These are phyloP conservation scores for Cavenderia fasciculata DNA, from an alignment of 78 protist genomes.

Conservation along the genomic window DNA sequence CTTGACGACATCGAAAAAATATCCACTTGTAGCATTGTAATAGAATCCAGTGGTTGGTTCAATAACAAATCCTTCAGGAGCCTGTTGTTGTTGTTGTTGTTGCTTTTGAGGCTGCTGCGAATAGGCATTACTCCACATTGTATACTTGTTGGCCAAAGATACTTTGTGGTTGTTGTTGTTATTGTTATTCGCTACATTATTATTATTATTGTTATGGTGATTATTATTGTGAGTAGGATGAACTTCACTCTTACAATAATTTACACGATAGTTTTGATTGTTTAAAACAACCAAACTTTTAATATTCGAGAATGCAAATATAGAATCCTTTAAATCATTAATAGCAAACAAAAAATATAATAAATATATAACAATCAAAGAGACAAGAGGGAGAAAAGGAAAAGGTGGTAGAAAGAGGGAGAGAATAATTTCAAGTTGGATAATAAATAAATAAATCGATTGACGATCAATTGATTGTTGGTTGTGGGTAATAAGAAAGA, in stretches of 20 bases:
- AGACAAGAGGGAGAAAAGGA: too few species aligned
- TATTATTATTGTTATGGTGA: neutral
- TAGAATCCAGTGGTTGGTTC: constrained; percentile 35
- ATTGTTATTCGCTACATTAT: neutral
- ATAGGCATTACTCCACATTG: constrained; percentile 43
- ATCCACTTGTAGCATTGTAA: constrained; percentile 29
- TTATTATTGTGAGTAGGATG: neutral
- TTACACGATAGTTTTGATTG: neutral
- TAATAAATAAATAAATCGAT: too few species aligned
- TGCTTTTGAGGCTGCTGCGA: neutral
- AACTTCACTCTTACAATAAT: neutral
- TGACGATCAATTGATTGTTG: too few species aligned
- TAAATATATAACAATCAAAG: too few species aligned
- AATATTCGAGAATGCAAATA: too few species aligned
- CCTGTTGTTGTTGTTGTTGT: neutral
- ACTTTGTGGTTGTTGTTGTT: neutral
- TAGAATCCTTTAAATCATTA: too few species aligned
- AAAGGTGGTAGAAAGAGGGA: too few species aligned
- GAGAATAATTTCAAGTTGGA: too few species aligned
- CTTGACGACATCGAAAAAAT: constrained; percentile 1
- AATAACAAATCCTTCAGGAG: constrained; percentile 28
- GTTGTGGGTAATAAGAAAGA: too few species aligned
- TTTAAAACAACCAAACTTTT: neutral
- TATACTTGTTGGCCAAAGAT: neutral
- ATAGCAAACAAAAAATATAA: too few species aligned